phyloP scores from a whole-genome alignment of 2,329 filamentous ascomycete genomes.

The Trichoderma endophyticum region DNA sequence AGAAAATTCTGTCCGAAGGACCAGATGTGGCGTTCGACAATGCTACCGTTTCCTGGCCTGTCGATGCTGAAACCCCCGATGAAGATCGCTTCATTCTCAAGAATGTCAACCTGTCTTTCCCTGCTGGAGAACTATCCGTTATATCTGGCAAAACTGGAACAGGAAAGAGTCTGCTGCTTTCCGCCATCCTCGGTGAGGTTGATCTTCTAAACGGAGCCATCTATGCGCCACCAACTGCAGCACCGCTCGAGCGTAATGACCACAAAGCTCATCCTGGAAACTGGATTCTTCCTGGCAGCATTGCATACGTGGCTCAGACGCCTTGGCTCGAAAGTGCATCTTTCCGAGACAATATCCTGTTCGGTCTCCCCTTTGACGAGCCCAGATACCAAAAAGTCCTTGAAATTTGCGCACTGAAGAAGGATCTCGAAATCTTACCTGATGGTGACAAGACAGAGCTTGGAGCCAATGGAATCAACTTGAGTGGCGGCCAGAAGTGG shows the following conservation, averaged over 20 bases:
- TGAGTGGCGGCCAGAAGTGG: constrained; percentile 83
- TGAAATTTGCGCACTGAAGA: constrained; percentile 68
- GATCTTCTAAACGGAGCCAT: constrained; percentile 65
- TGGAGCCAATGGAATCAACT: constrained; percentile 78
- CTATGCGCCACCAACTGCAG: constrained; percentile 49
- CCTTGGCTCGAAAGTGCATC: constrained; percentile 84
- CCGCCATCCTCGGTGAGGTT: constrained; percentile 71
- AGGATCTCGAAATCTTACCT: constrained; percentile 71
- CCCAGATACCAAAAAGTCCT: constrained; percentile 69
- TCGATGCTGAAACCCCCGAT: constrained; percentile 56
- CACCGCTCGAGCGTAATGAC: constrained; percentile 56
- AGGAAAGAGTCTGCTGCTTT: constrained; percentile 72
- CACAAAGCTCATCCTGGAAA: constrained; percentile 58
- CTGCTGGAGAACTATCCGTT: constrained; percentile 65
- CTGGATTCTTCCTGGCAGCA: constrained; percentile 67
- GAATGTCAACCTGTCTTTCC: constrained; percentile 64
- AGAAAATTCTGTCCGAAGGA: constrained; percentile 50
- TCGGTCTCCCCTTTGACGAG: constrained; percentile 67
- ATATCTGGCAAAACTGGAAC: constrained; percentile 75
- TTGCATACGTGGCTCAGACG: constrained; percentile 75
- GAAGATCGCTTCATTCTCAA: constrained; percentile 63
- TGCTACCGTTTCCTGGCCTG: constrained; percentile 71
- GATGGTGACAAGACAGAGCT: constrained; percentile 80
- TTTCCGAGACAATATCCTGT: constrained; percentile 74
- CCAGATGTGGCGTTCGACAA: constrained; percentile 62